Conservation (phyloP, 2,329 filamentous ascomycete genomes). For the Diaporthe ilicicola region DNA sequence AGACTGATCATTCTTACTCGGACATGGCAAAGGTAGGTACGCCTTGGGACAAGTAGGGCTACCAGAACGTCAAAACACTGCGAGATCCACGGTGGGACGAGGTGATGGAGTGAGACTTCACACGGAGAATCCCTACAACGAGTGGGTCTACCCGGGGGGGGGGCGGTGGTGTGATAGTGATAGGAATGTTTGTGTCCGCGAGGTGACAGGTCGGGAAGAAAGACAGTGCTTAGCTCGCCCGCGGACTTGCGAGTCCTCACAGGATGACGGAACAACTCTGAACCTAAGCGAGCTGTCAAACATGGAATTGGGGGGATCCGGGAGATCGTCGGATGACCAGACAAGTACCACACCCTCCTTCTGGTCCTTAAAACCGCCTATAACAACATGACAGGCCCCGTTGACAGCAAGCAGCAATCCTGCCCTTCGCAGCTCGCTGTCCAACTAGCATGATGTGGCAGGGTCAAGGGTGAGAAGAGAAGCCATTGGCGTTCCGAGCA, state of each 20-base stretch:
- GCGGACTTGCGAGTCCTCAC: background rate
- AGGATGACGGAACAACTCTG: background rate
- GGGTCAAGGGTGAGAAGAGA: background rate
- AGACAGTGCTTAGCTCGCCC: background rate
- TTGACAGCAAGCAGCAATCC: background rate
- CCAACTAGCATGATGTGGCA: background rate
- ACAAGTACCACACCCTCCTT: background rate
- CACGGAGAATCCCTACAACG: background rate
- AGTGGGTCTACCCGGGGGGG: background rate
- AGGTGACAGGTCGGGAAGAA: background rate
- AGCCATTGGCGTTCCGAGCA: background rate
- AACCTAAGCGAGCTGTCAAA: conserved; percentile 28
- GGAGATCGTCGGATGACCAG: conserved; percentile 16
- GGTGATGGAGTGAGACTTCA: background rate
- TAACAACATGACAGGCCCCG: background rate
- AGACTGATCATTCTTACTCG: background rate
- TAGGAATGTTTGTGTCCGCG: background rate
- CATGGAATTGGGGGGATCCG: conserved; percentile 19
- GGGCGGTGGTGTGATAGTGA: conserved; percentile 23
- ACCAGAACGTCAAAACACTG: background rate
- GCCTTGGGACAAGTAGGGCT: background rate
- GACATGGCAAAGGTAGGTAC: background rate
- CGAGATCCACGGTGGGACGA: conserved; percentile 13
- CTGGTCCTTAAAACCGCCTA: conserved; percentile 19
- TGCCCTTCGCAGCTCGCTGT: background rate